Percentiles rank a stretch among this genome's conserved stretches.
phyloP scores from a whole-genome alignment of 306 rosid genomes.

The Trifolium repens region DNA sequence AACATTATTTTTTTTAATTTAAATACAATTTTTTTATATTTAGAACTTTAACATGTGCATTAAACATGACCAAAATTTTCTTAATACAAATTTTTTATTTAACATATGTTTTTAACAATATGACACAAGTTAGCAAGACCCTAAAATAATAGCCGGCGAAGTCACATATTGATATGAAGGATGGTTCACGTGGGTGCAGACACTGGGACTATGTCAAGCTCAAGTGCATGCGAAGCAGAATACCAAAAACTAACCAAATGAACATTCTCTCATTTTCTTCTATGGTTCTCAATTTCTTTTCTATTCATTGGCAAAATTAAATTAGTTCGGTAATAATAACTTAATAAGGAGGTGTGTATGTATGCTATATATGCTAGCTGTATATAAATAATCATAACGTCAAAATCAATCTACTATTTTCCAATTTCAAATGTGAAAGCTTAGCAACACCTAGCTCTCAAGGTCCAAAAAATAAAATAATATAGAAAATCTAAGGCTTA shows the following conservation, averaged over 20 bases:
- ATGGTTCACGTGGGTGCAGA: constrained; percentile 69
- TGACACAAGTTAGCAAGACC: no score
- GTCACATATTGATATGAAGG: constrained; percentile 66
- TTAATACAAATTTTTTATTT: no score
- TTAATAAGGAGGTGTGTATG: constrained; percentile 32
- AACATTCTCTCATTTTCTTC: neutral
- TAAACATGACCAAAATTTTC: no score
- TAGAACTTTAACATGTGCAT: no score
- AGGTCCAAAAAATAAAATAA: constrained; percentile 36
- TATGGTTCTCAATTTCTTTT: neutral
- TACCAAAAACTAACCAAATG: neutral
- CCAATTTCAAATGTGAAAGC: constrained; percentile 25
- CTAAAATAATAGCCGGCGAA: constrained; percentile 29
- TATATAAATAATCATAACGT: constrained; percentile 18
- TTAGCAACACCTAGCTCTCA: constrained; percentile 31
- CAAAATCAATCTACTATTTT: constrained; percentile 40
- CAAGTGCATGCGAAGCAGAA: neutral
- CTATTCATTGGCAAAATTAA: constrained; percentile 2
- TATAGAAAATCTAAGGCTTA: constrained; percentile 46
- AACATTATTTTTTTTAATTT: no score
- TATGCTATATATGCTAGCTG: constrained; percentile 7
- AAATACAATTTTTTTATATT: no score
- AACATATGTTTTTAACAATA: no score
- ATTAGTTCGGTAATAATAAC: neutral
- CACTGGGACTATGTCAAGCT: neutral